These are phyloP conservation scores for Amanita thiersii DNA, from an alignment of 768 basidiomycete species.

Conservation along the genomic window DNA sequence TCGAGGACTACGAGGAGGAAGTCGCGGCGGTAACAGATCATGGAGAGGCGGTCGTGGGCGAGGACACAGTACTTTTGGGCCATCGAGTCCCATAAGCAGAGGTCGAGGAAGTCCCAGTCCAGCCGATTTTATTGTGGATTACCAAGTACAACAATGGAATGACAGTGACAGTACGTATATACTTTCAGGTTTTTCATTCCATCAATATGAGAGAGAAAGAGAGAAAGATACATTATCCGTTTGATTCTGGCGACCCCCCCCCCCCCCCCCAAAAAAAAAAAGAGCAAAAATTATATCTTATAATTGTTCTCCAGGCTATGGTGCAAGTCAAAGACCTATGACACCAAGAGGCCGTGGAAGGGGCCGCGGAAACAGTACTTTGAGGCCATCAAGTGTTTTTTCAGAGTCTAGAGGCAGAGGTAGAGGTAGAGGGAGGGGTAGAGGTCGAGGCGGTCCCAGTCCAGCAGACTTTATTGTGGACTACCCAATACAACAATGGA, in stretches of 20 bases:
- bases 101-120: slow-evolving; percentile 20
- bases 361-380: slow-evolving; percentile 18
- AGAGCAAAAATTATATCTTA: too few relatives aligned
- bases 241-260: too few relatives aligned
- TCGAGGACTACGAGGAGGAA: slow-evolving; percentile 14
- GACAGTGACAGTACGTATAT: too few relatives aligned
- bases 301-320: too few relatives aligned
- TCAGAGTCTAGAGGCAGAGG: slow-evolving; percentile 23
- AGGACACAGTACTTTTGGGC: slow-evolving; percentile 18
- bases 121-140: too few relatives aligned
- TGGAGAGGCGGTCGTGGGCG: slow-evolving; percentile 12
- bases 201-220: too few relatives aligned
- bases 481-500: slow-evolving; percentile 3
- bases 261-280: too few relatives aligned
- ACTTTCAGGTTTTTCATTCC: too few relatives aligned
- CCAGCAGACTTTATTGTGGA: slow-evolving; percentile 16
- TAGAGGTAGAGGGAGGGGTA: slow-evolving; percentile 16
- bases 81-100: slow-evolving; percentile 16
- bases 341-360: slow-evolving; percentile 17
- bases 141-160: too few relatives aligned
- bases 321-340: too few relatives aligned
- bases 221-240: too few relatives aligned
- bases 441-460: slow-evolving; percentile 12
- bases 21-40: slow-evolving; percentile 7
- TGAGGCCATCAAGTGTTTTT: slow-evolving; percentile 11